phyloP scores from a whole-genome alignment of 192 early-diverging fungal species.

The Gaertneriomyces sp. region DNA sequence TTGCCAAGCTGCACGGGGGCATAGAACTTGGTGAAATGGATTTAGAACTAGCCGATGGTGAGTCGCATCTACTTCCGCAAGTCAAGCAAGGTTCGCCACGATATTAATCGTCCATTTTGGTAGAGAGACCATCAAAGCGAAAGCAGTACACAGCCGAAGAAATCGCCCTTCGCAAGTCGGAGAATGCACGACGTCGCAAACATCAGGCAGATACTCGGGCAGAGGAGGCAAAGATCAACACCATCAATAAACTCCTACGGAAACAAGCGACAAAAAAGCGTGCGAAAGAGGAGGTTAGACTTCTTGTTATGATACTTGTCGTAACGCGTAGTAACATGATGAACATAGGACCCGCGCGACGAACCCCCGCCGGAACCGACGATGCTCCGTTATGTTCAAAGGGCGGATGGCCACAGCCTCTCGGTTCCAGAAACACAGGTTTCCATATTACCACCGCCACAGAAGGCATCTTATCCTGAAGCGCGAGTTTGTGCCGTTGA shows the following conservation, averaged over 20 bases:
- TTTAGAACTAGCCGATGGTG: constrained; percentile 16
- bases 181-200: constrained; percentile 21
- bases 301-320: not conserved
- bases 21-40: constrained; percentile 6
- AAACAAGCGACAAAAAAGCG: constrained; percentile 25
- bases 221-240: constrained; percentile 25
- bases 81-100: not conserved
- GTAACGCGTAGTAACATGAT: not conserved
- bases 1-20: constrained; percentile 2
- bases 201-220: constrained; percentile 22
- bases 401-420: not conserved
- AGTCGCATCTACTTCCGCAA: not conserved
- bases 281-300: constrained; percentile 13
- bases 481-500: not conserved
- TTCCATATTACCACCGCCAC: not conserved
- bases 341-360: not conserved
- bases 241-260: constrained; percentile 25
- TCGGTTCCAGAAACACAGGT: not conserved
- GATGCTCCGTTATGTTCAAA: constrained; percentile 1
- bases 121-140: constrained; percentile 21
- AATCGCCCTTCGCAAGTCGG: constrained; percentile 18
- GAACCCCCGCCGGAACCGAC: not conserved
- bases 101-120: not conserved
- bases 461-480: not conserved
- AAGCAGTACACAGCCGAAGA: constrained; percentile 17